Evolutionary conservation across 2,329 filamentous ascomycete genomes (phyloP).

Genomic region (Capronia americana): DNA sequence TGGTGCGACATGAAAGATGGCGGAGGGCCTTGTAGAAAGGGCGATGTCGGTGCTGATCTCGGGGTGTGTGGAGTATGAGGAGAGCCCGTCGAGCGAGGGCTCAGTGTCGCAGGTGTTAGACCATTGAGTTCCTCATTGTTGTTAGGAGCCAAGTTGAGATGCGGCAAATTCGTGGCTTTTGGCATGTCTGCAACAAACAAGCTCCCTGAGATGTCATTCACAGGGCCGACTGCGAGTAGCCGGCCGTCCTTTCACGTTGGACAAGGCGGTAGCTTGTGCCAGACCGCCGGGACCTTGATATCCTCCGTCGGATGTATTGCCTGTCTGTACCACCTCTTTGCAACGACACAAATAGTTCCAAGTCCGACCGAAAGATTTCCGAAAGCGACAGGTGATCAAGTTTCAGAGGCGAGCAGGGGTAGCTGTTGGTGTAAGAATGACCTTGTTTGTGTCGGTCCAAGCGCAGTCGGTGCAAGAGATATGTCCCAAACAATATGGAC

Average conservation of each 20-base stretch:
- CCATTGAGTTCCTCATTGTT: conserved; percentile 36
- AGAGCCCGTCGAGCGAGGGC: conserved; percentile 37
- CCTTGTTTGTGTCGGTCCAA: not conserved
- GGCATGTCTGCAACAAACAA: conserved; percentile 37
- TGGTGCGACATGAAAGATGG: conserved; percentile 31
- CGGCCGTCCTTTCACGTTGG: conserved; percentile 31
- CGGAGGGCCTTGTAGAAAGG: conserved; percentile 28
- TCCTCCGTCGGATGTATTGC: conserved; percentile 22
- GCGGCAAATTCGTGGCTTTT: conserved; percentile 37
- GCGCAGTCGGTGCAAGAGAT: not conserved
- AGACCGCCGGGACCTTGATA: conserved; percentile 30
- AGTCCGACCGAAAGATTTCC: conserved; percentile 13
- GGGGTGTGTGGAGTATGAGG: conserved; percentile 32
- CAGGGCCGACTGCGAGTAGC: conserved; percentile 36
- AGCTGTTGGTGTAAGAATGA: not conserved
- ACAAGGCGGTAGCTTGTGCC: conserved; percentile 27
- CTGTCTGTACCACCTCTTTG: conserved; percentile 33
- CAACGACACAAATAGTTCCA: conserved; percentile 10
- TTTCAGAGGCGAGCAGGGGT: not conserved
- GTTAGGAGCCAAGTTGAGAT: conserved; percentile 36
- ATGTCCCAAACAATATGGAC: not conserved
- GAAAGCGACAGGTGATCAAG: not conserved
- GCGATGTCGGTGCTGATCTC: conserved; percentile 33
- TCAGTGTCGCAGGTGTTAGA: conserved; percentile 35
- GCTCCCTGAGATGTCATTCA: conserved; percentile 33